Percentiles rank a stretch among this genome's conserved stretches.
Evolutionary conservation across 1,284 basidiomycete species (phyloP).

Genomic region (Singerocomus inundabilis): DNA sequence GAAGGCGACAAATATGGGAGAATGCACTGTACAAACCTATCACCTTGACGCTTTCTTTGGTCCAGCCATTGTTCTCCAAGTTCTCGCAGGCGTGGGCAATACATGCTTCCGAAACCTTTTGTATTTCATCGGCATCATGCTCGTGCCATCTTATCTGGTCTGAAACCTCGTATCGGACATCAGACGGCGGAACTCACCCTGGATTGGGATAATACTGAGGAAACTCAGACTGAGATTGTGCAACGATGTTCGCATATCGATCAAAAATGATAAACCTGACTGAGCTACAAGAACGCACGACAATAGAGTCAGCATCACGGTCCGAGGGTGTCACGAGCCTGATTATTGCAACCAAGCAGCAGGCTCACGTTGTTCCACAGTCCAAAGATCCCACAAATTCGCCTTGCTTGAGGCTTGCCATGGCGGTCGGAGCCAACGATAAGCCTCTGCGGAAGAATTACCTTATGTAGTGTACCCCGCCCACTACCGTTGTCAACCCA

Average conservation of each 20-base stretch:
- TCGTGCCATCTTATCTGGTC: conserved; percentile 80
- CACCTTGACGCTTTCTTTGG: conserved; percentile 81
- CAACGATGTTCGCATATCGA: conserved; percentile 83
- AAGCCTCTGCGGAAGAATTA: conserved; percentile 4
- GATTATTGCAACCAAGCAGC: background rate
- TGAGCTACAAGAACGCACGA: conserved; percentile 53
- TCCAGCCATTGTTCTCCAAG: conserved; percentile 76
- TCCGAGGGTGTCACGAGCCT: background rate
- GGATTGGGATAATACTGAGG: conserved; percentile 89
- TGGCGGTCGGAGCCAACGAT: conserved; percentile 19
- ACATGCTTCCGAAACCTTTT: conserved; percentile 74
- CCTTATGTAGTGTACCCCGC: conserved; percentile 12
- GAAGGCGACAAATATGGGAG: conserved; percentile 9
- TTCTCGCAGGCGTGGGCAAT: conserved; percentile 73
- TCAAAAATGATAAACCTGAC: conserved; percentile 96
- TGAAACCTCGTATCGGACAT: background rate
- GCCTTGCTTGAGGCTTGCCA: conserved; percentile 50
- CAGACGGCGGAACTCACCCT: conserved; percentile 49
- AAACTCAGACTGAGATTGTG: conserved; percentile 87
- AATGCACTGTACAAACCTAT: conserved; percentile 62
- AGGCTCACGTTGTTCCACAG: conserved; percentile 86
- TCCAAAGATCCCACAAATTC: conserved; percentile 89
- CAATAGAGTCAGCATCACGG: conserved; percentile 4
- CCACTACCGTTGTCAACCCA: too few relatives aligned
- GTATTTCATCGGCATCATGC: conserved; percentile 87